Conservation (phyloP, 805 yeast species). For the Ogataea henricii region DNA sequence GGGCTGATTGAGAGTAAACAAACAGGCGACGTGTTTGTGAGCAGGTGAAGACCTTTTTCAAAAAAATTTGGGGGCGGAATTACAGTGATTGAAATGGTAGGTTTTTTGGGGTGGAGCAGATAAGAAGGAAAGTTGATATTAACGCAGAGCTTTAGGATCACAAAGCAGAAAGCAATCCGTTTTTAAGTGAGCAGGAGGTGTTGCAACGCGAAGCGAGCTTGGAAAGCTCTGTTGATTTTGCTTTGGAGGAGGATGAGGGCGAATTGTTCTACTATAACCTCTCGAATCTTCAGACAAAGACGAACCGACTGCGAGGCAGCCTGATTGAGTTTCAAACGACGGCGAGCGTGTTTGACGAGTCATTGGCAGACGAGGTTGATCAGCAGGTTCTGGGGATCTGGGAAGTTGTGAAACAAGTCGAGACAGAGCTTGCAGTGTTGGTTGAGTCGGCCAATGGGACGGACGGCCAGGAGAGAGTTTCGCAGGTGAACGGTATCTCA, state of each 20-base stretch:
- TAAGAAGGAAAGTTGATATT: not conserved
- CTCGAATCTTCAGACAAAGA: conserved; percentile 2
- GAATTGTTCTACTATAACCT: not conserved
- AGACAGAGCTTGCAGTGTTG: not conserved
- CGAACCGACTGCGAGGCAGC: not conserved
- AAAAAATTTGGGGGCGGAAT: too few species aligned
- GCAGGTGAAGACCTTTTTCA: too few species aligned
- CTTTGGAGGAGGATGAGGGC: not conserved
- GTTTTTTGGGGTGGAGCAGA: not conserved
- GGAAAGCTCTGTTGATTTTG: conserved; percentile 1
- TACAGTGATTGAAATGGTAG: too few species aligned
- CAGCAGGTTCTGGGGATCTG: not conserved
- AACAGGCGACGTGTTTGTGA: too few species aligned
- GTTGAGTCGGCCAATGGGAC: not conserved
- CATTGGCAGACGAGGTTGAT: conserved; percentile 1
- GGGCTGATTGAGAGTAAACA: too few species aligned
- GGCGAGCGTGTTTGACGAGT: conserved; percentile 6
- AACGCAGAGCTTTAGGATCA: not conserved
- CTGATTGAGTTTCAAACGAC: conserved; percentile 8
- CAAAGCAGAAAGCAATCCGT: conserved; percentile 1
- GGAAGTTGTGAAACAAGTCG: not conserved
- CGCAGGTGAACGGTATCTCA: not conserved
- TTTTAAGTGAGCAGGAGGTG: not conserved
- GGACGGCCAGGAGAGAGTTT: not conserved
- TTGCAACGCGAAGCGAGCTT: not conserved